These are phyloP conservation scores for Colletotrichum neosansevieriae DNA, from an alignment of 2,329 filamentous ascomycete genomes.

Conservation along the genomic window DNA sequence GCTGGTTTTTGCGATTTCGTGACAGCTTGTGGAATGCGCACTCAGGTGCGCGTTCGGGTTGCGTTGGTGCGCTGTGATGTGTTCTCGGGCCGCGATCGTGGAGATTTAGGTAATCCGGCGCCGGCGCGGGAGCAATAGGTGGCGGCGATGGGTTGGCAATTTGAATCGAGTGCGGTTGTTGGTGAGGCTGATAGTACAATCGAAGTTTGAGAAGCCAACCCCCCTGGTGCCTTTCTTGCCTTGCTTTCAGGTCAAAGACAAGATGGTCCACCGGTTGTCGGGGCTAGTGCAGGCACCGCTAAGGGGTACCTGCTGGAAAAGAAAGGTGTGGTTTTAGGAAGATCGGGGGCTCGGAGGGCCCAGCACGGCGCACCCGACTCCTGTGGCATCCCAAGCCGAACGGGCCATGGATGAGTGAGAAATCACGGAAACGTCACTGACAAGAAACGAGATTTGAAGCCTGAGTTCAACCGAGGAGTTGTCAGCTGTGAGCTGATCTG, in stretches of 20 bases:
- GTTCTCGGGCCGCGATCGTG: neutral
- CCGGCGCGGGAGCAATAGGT: neutral
- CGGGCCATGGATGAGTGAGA: neutral
- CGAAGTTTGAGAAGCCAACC: neutral
- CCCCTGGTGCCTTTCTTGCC: conserved; percentile 8
- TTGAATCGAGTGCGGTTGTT: neutral
- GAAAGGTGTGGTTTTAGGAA: too few species aligned
- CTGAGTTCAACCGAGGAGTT: neutral
- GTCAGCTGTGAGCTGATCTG: conserved; percentile 8
- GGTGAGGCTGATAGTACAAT: conserved; percentile 30
- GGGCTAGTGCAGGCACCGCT: conserved; percentile 31
- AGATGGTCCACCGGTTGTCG: conserved; percentile 2
- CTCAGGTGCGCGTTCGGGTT: too few species aligned
- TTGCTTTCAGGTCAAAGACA: conserved; percentile 1
- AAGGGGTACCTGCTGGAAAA: neutral
- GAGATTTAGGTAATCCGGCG: neutral
- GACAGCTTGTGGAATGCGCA: too few species aligned
- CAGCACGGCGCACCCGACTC: neutral
- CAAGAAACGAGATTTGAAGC: neutral
- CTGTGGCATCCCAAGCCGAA: conserved; percentile 4
- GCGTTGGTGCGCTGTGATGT: too few species aligned
- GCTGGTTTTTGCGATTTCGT: neutral
- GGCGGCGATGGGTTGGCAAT: neutral
- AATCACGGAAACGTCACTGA: conserved; percentile 12
- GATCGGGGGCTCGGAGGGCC: neutral